phyloP scores from a whole-genome alignment of 768 basidiomycete species.

The Lactarius sp. region DNA sequence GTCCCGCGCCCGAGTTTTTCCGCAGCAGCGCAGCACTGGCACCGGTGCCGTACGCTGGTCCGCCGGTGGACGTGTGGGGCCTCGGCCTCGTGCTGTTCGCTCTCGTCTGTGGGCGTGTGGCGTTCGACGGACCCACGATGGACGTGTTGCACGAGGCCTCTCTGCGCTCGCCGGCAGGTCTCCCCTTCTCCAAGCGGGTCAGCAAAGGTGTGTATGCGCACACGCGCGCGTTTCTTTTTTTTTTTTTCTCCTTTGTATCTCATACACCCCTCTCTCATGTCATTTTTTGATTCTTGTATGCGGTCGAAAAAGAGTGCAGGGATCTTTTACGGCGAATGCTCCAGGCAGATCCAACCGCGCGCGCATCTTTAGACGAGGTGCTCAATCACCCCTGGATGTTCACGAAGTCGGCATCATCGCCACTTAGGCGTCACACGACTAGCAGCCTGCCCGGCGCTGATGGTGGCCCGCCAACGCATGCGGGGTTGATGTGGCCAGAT shows the following conservation, averaged over 20 bases:
- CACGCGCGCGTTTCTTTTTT: too few species aligned
- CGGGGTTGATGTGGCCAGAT: constrained; percentile 4
- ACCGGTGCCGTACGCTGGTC: background rate
- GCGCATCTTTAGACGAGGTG: constrained; percentile 1
- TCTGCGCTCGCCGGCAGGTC: background rate
- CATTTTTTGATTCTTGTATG: background rate
- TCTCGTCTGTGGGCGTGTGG: background rate
- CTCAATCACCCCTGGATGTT: constrained; percentile 3
- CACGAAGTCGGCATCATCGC: background rate
- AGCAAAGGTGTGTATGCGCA: background rate
- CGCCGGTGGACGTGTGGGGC: constrained; percentile 10
- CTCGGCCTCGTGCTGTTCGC: constrained; percentile 8
- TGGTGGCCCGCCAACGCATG: background rate
- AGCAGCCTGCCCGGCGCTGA: background rate
- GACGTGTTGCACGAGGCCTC: background rate
- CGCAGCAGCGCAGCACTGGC: background rate
- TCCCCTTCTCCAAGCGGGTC: background rate
- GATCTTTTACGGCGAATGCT: constrained; percentile 5
- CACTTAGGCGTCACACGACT: background rate
- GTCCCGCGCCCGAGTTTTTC: background rate
- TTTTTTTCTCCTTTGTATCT: too few species aligned
- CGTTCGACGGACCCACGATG: background rate
- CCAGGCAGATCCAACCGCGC: background rate
- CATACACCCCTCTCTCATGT: too few species aligned
- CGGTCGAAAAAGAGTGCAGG: background rate